Conservation (phyloP, 2,329 filamentous ascomycete genomes). For the Nemania bipapillata region DNA sequence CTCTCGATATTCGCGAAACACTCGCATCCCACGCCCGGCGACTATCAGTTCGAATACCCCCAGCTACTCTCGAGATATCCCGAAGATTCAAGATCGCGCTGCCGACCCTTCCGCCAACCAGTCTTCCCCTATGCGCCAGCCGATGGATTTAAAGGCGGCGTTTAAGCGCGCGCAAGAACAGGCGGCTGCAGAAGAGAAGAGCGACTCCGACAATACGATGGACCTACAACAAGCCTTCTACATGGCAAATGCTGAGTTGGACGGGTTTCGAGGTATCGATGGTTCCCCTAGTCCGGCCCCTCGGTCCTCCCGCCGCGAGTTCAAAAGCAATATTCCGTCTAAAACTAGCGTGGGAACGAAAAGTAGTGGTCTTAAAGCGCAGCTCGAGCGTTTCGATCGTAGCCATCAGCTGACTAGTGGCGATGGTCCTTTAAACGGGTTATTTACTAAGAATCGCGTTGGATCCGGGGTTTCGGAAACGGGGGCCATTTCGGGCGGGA, state of each 20-base stretch:
- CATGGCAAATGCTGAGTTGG: constrained; percentile 46
- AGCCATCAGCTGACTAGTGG: constrained; percentile 45
- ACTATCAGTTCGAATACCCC: constrained; percentile 21
- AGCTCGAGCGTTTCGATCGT: constrained; percentile 49
- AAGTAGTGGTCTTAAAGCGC: constrained; percentile 49
- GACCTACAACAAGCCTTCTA: constrained; percentile 46
- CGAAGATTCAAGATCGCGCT: constrained; percentile 10
- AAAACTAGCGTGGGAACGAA: constrained; percentile 44
- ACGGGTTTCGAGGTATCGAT: constrained; percentile 42
- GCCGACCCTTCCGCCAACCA: constrained; percentile 27
- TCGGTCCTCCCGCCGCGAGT: constrained; percentile 44
- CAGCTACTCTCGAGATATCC: constrained; percentile 14
- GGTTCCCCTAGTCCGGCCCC: constrained; percentile 51
- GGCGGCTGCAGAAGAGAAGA: constrained; percentile 40
- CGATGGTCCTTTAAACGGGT: constrained; percentile 46
- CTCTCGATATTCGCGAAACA: constrained; percentile 38
- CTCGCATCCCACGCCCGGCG: constrained; percentile 47
- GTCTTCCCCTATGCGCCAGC: constrained; percentile 46
- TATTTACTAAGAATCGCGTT: constrained; percentile 53
- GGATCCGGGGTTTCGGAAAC: constrained; percentile 54
- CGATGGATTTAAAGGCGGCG: constrained; percentile 46
- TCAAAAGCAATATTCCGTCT: constrained; percentile 31
- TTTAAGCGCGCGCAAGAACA: constrained; percentile 47
- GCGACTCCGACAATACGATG: constrained; percentile 41
- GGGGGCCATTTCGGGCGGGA: constrained; percentile 50